Evolutionary conservation across 1,284 basidiomycete species (phyloP).

Genomic region (Ceratorhiza oryzae-sativae): DNA sequence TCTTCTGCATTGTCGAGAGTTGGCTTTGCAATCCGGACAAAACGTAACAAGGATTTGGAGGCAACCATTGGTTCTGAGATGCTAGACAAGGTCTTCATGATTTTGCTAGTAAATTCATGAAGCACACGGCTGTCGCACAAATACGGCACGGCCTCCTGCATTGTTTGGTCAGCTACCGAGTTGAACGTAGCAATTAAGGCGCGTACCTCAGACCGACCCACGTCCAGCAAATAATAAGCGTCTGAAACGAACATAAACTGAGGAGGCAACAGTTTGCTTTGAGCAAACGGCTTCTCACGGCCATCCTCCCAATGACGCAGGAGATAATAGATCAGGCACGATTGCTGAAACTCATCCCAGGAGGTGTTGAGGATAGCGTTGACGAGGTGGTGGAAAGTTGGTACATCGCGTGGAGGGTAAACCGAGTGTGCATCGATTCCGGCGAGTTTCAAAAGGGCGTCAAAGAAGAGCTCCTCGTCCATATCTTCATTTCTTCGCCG

Average conservation of each 20-base stretch:
- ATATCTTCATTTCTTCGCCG: conserved; percentile 63
- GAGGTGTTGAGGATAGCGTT: conserved; percentile 64
- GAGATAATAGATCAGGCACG: conserved; percentile 77
- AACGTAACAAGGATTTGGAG: conserved; percentile 63
- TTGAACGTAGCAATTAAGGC: neutral
- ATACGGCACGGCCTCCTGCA: conserved; percentile 64
- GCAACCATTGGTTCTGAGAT: conserved; percentile 53
- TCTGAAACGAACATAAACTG: conserved; percentile 74
- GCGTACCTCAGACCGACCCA: conserved; percentile 52
- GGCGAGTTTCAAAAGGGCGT: conserved; percentile 71
- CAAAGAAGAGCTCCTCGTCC: conserved; percentile 71
- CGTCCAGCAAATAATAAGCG: conserved; percentile 81
- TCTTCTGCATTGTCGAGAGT: conserved; percentile 68
- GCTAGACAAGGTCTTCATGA: conserved; percentile 67
- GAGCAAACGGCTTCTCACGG: conserved; percentile 62
- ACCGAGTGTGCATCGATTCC: conserved; percentile 57
- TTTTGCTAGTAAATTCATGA: conserved; percentile 75
- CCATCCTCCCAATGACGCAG: conserved; percentile 76
- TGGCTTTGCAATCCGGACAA: conserved; percentile 73
- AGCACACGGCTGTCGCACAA: conserved; percentile 76
- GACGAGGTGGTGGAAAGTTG: conserved; percentile 62
- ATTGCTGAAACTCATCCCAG: conserved; percentile 77
- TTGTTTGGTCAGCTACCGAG: neutral
- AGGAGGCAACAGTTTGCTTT: conserved; percentile 67
- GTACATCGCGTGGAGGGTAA: conserved; percentile 70